Conservation (phyloP, 2,329 filamentous ascomycete species). For the Lasiodiplodia gonubiensis region DNA sequence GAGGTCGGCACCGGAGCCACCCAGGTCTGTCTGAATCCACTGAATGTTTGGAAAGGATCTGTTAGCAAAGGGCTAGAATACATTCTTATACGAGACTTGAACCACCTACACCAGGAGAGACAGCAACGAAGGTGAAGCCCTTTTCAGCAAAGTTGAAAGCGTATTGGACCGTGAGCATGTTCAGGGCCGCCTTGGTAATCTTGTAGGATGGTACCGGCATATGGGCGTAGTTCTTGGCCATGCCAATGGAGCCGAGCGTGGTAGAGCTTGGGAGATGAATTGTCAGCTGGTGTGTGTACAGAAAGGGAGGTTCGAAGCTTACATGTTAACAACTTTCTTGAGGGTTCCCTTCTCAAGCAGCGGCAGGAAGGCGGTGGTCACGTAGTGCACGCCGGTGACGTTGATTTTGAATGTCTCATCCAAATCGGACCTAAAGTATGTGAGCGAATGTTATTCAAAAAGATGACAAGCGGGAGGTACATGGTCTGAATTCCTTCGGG, state of each 20-base stretch:
- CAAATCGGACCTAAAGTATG: slow-evolving; percentile 34
- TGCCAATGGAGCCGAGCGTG: slow-evolving; percentile 51
- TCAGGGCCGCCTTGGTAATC: slow-evolving; percentile 56
- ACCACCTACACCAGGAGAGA: slow-evolving; percentile 54
- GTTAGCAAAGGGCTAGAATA: background rate
- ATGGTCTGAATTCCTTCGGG: slow-evolving; percentile 11
- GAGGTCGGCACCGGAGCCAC: slow-evolving; percentile 50
- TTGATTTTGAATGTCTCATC: slow-evolving; percentile 42
- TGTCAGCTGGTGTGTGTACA: slow-evolving; percentile 28
- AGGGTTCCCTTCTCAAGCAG: slow-evolving; percentile 45
- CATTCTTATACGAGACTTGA: background rate
- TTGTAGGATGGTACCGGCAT: slow-evolving; percentile 48
- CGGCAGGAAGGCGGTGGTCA: slow-evolving; percentile 49
- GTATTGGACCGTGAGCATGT: slow-evolving; percentile 56
- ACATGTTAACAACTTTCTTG: slow-evolving; percentile 56
- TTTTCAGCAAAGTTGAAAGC: slow-evolving; percentile 44
- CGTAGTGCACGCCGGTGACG: slow-evolving; percentile 48
- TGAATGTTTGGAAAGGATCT: slow-evolving; percentile 31
- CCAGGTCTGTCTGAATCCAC: slow-evolving; percentile 57
- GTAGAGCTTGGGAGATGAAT: slow-evolving; percentile 44
- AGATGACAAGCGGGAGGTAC: background rate
- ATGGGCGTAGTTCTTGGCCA: slow-evolving; percentile 33
- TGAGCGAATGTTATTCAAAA: background rate
- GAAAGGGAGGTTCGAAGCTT: background rate
- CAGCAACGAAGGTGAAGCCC: slow-evolving; percentile 51